Evolutionary conservation across 768 basidiomycete species (phyloP).

Genomic region (Pleurotus cornucopiae): DNA sequence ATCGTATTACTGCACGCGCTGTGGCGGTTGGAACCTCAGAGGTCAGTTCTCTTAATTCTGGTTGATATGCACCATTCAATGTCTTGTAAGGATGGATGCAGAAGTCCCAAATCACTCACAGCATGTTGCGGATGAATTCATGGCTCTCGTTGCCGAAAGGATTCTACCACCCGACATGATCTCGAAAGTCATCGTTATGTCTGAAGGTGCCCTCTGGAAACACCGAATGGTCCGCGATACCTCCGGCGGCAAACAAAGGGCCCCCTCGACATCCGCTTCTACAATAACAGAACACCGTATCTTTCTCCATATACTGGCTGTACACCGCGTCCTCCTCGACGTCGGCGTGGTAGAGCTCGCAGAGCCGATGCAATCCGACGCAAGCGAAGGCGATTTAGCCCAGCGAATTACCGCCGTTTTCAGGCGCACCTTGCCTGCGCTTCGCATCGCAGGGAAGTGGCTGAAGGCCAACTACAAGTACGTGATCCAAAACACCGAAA

Average conservation of each 20-base stretch:
- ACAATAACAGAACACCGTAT: slow-evolving; percentile 59
- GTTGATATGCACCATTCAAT: slow-evolving; percentile 9
- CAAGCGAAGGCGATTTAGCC: slow-evolving; percentile 57
- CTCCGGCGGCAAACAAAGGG: slow-evolving; percentile 19
- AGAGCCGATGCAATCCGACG: slow-evolving; percentile 51
- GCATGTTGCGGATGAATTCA: slow-evolving; percentile 53
- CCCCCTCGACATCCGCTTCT: slow-evolving; percentile 27
- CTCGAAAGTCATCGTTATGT: slow-evolving; percentile 64
- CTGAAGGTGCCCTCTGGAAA: slow-evolving; percentile 83
- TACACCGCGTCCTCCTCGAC: slow-evolving; percentile 61
- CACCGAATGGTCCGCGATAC: slow-evolving; percentile 68
- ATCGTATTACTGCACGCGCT: slow-evolving; percentile 75
- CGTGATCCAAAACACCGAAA: slow-evolving; percentile 37
- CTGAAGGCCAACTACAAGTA: slow-evolving; percentile 72
- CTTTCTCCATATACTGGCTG: slow-evolving; percentile 60
- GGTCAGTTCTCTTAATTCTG: slow-evolving; percentile 37
- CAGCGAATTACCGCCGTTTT: slow-evolving; percentile 84
- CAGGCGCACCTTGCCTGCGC: slow-evolving; percentile 78
- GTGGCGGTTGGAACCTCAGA: slow-evolving; percentile 56
- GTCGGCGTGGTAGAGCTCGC: slow-evolving; percentile 61
- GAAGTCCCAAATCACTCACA: slow-evolving; percentile 42
- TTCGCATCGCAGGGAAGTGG: slow-evolving; percentile 91
- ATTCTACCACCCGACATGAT: slow-evolving; percentile 74
- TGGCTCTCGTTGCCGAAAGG: slow-evolving; percentile 58
- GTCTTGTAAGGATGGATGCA: slow-evolving; percentile 40